Evolutionary conservation across 495 filamentous ascomycete species (phyloP).

Genomic region (Aspergillus steynii): DNA sequence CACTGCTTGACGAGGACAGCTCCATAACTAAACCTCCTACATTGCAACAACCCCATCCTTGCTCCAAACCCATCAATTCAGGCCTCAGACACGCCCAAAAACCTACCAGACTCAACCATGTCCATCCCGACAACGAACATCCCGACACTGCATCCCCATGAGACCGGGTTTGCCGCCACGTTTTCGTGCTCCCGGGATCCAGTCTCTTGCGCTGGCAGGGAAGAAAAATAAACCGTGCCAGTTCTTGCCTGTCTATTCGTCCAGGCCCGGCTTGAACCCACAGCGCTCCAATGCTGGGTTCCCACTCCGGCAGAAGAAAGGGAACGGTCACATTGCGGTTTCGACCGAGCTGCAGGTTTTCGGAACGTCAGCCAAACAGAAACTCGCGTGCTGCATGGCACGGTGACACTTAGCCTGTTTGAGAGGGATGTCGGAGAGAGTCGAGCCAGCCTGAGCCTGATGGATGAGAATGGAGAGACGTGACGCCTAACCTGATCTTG

Average conservation of each 20-base stretch:
- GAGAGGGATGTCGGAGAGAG: too few species aligned
- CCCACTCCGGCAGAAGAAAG: neutral
- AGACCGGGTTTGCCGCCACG: conserved; percentile 11
- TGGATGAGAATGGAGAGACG: too few species aligned
- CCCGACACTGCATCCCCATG: neutral
- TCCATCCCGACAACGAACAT: neutral
- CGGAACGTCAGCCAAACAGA: conserved; percentile 15
- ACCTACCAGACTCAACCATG: neutral
- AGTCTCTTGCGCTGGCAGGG: conserved; percentile 1
- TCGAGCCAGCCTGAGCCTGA: too few species aligned
- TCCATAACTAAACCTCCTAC: too few species aligned
- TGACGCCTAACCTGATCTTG: too few species aligned
- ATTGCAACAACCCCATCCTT: too few species aligned
- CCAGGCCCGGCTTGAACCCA: conserved; percentile 1
- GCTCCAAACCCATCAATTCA: too few species aligned
- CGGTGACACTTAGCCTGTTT: too few species aligned
- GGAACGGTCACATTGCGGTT: conserved; percentile 14
- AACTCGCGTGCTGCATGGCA: neutral
- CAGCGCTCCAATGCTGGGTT: neutral
- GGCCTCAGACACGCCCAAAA: too few species aligned
- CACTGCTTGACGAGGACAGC: too few species aligned
- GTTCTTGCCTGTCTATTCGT: neutral
- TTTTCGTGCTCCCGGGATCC: conserved; percentile 6
- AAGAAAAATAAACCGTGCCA: neutral
- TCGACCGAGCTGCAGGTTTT: conserved; percentile 12